These are phyloP conservation scores for Dioscorea alata DNA, from an alignment of 106 monocot genomes.

Conservation along the genomic window DNA sequence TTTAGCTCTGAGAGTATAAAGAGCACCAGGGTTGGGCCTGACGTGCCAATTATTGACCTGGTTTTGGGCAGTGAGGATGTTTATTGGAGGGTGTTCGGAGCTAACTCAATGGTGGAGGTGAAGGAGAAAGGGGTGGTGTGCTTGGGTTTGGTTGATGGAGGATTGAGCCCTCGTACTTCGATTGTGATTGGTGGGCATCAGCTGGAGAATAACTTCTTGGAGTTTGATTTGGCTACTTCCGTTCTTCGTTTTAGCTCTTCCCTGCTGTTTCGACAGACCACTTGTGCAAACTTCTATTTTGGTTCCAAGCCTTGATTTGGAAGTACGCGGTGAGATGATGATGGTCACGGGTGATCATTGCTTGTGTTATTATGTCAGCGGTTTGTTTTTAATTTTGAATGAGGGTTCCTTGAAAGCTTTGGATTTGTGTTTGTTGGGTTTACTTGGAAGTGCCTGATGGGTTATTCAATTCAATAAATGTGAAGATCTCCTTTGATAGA, in stretches of 20 bases:
- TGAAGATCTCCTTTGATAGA: no score
- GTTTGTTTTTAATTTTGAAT: no score
- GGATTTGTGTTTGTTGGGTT: no score
- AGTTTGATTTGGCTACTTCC: slow-evolving; percentile 48
- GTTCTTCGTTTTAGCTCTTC: slow-evolving; percentile 61
- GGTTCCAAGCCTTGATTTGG: neutral
- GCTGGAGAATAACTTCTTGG: slow-evolving; percentile 67
- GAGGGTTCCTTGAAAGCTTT: no score
- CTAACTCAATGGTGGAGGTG: slow-evolving; percentile 62
- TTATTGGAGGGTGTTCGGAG: slow-evolving; percentile 44
- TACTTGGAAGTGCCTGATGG: no score
- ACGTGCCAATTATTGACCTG: slow-evolving; percentile 44
- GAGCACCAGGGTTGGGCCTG: slow-evolving; percentile 28
- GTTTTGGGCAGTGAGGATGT: slow-evolving; percentile 31
- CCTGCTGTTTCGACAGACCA: slow-evolving; percentile 41
- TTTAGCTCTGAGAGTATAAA: no score
- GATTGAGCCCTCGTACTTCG: slow-evolving; percentile 29
- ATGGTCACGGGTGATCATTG: no score
- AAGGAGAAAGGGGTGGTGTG: slow-evolving; percentile 30
- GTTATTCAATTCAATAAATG: no score
- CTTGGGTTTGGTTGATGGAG: slow-evolving; percentile 65
- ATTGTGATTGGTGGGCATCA: slow-evolving; percentile 65
- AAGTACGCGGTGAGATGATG: no score
- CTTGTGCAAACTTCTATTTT: slow-evolving; percentile 66
- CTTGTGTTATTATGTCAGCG: no score